Base-by-base conservation (phyloP, 2,329 filamentous ascomycete genomes). In the Epichloe brachyelytri region DNA sequence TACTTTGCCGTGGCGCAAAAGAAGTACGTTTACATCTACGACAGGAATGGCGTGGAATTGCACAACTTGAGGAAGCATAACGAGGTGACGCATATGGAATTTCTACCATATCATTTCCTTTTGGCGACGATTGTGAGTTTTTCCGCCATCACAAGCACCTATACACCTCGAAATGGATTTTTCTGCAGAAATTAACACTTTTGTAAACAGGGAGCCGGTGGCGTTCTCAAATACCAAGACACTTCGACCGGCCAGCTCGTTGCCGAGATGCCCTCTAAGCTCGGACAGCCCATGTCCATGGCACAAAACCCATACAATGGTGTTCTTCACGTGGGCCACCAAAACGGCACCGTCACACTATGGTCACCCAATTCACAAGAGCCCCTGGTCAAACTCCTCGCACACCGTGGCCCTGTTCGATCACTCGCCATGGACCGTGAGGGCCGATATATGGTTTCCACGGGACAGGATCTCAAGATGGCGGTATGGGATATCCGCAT, bases 11-110 rank as follows among this genome's bases (percentile, higher is more conserved):
- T 95, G 12, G 89, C 93, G 43, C 91, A 98, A 70, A 96, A 95
- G 75, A 93, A 91, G 69, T 85, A 93, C 59, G 87, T 93, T 56
- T 98, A 95, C 71, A 96, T 98, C 57, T 98, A 98, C 72, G 93
- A 96, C 62, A 77, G 82, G 52, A 80, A 87, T 51, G 93, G 93
- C 48, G 86, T 96, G 19, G 93, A 98, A 70, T 71, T 98, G 50
- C 93, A 98, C 66, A 90, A 87, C 64, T 71, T 98, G 62, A 83
- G 83, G 67, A 93, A 93, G 66, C 91, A 95, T 65, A 79, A 87
- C 55, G 93, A 98, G 66, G 87, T 94, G 14, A 85, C 86, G 12
- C 85, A 94, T 66, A 88, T 98, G 77, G 88, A 97, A 68, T 98
- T 96, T 64, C 73, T 97, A 14, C 91, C 91, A 0, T 97, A 96